Evolutionary conservation across 1,284 basidiomycete species (phyloP), one percentile per base, ranked within the genome.

Genomic region (Malassezia pachydermatis): DNA sequence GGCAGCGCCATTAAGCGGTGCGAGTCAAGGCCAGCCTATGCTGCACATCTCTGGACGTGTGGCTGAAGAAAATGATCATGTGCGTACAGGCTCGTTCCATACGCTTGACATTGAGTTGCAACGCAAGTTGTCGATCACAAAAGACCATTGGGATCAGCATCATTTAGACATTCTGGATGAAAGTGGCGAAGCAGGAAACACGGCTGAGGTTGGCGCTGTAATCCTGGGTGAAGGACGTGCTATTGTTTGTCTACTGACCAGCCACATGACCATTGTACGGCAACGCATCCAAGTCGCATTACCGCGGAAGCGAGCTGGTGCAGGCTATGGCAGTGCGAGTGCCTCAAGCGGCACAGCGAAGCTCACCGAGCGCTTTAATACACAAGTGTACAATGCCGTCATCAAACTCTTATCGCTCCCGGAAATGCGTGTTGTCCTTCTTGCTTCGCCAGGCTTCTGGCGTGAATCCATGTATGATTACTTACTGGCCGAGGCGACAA

Each of bases 391-490:
- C 72, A 81, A 86, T 25, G 82, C 88, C 0, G 86, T 96, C 59
- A 73, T 89, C 17, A 81, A 90, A 37, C 84, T 96, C 70, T 84
- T 98, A 51, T 86, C 88, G 10, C 89, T 84, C 63, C 77, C 81
- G 20, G 73, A 79, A 24, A 77, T 98, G 33, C 84, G 84, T 35
- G 88, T 87, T 1, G 84, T 99, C 60, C 87, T 98, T 40, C 84
- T 99, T 59, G 94, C 94, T 5, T 90, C 86, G 57, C 92, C 94
- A 5, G 94, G 92, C 1, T 96, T 94, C 80, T 85, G 90, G 17
- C 81, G 85, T 66, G 94, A 99, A 59, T 77, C 83, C 1, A 85
- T 95, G 4, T 84, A 83, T 70, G 86, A 90, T 55, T 85, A 83
- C 70, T 34, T 70, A 16, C 64, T 70, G 20, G 50, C 72, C 57